phyloP scores from a whole-genome alignment of 2,329 filamentous ascomycete genomes.

The Colletotrichum eremochloae region DNA sequence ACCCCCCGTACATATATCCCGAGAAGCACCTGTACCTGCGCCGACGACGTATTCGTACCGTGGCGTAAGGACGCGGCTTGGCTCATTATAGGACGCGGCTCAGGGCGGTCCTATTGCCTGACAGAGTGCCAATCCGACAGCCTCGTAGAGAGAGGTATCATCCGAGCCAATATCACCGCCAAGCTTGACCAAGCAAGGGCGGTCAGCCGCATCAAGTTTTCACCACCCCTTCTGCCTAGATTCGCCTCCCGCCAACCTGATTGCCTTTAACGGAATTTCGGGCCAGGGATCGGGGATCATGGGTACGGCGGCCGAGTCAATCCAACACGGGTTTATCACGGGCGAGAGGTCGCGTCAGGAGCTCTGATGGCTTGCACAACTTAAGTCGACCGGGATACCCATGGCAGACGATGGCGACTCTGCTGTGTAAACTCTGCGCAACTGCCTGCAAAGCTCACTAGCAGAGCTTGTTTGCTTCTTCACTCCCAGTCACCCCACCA shows the following conservation, averaged over 20 bases:
- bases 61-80: not conserved
- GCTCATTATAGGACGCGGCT: not conserved
- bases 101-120: not conserved
- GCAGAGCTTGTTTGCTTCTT: conserved; percentile 9
- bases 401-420: conserved; percentile 9
- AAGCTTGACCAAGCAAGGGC: conserved; percentile 7
- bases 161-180: conserved; percentile 26
- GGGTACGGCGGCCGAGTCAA: conserved; percentile 17
- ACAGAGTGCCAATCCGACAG: conserved; percentile 5
- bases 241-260: not conserved
- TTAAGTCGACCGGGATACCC: not conserved
- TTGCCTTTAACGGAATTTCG: conserved; percentile 1
- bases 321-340: not conserved
- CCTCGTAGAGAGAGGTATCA: conserved; percentile 9
- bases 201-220: conserved; percentile 5
- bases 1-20: conserved; percentile 13
- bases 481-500: conserved; percentile 5
- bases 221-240: not conserved
- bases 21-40: not conserved
- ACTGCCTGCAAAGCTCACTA: conserved; percentile 19
- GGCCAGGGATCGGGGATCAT: conserved; percentile 29
- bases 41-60: not conserved
- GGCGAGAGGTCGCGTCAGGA: conserved; percentile 1
- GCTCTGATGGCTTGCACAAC: not conserved
- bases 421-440: conserved; percentile 21